phyloP scores from a whole-genome alignment of 2,329 filamentous ascomycete species.

The Parascedosporium putredinis region DNA sequence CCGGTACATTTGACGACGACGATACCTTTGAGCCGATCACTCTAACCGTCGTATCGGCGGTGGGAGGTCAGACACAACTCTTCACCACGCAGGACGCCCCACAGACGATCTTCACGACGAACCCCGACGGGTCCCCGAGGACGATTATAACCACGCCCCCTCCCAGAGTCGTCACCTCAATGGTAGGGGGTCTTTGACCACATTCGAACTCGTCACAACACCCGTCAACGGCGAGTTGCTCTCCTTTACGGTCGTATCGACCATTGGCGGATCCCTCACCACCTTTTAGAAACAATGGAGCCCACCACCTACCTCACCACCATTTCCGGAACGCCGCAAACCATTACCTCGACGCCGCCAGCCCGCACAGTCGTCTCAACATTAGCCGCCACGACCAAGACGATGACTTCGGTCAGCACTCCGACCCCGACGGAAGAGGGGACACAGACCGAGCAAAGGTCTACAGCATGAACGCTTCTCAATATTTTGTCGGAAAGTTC shows the following conservation, averaged over 20 bases:
- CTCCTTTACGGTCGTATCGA: slow-evolving; percentile 16
- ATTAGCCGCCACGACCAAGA: slow-evolving; percentile 13
- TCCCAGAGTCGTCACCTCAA: slow-evolving; percentile 16
- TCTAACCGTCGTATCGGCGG: slow-evolving; percentile 15
- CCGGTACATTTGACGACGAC: slow-evolving; percentile 14
- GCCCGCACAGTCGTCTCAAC: slow-evolving; percentile 17
- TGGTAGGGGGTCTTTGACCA: slow-evolving; percentile 17
- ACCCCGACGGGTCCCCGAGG: slow-evolving; percentile 15
- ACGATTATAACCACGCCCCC: slow-evolving; percentile 16
- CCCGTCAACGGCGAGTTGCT: slow-evolving; percentile 14
- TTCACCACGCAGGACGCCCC: slow-evolving; percentile 15
- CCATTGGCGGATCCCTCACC: slow-evolving; percentile 15
- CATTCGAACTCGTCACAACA: slow-evolving; percentile 16
- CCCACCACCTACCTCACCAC: slow-evolving; percentile 18
- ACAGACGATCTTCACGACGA: slow-evolving; percentile 15
- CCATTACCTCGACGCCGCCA: slow-evolving; percentile 19
- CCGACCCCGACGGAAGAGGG: slow-evolving; percentile 6
- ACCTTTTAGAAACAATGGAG: slow-evolving; percentile 5
- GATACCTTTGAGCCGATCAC: slow-evolving; percentile 16
- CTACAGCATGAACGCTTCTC: slow-evolving; percentile 15
- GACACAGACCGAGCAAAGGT: slow-evolving; percentile 12
- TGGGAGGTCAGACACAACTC: slow-evolving; percentile 16
- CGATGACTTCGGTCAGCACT: slow-evolving; percentile 15
- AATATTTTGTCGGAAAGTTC: slow-evolving; percentile 31
- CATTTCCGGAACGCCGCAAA: slow-evolving; percentile 14